phyloP scores from a whole-genome alignment of 2,329 filamentous ascomycete genomes.

The Lecanicillium sp. region DNA sequence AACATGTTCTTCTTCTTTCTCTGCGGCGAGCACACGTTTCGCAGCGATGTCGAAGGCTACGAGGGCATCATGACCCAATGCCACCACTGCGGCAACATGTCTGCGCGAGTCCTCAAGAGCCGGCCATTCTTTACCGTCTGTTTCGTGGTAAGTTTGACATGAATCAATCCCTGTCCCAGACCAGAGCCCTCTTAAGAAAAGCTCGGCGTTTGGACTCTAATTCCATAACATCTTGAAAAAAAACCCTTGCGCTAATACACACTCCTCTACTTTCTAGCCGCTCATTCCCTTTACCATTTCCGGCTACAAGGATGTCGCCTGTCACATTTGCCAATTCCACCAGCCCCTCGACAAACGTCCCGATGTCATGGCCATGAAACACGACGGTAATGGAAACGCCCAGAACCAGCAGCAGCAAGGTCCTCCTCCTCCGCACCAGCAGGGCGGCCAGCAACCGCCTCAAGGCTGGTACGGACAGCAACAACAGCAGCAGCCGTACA shows the following conservation, averaged over 20 bases:
- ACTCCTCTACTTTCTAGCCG: slow-evolving; percentile 34
- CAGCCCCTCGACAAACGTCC: slow-evolving; percentile 54
- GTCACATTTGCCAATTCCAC: slow-evolving; percentile 68
- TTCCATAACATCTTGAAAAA: too few species aligned
- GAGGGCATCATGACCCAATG: slow-evolving; percentile 54
- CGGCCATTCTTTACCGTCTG: slow-evolving; percentile 74
- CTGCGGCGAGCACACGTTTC: slow-evolving; percentile 54
- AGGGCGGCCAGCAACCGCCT: slow-evolving; percentile 20
- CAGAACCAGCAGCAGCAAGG: slow-evolving; percentile 19
- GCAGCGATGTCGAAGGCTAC: slow-evolving; percentile 51
- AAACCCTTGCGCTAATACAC: too few species aligned
- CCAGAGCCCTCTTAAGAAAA: too few species aligned
- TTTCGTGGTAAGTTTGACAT: slow-evolving; percentile 60
- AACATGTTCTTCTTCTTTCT: slow-evolving; percentile 55
- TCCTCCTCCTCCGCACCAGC: slow-evolving; percentile 10
- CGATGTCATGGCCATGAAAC: slow-evolving; percentile 46
- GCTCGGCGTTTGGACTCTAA: too few species aligned
- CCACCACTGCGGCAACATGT: slow-evolving; percentile 59
- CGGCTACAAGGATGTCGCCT: slow-evolving; percentile 61
- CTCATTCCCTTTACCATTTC: slow-evolving; percentile 62
- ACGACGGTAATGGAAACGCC: slow-evolving; percentile 18
- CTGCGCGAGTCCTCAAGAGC: slow-evolving; percentile 51
- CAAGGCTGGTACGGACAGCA: slow-evolving; percentile 23
- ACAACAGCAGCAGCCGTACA: slow-evolving; percentile 8
- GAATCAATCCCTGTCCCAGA: too few species aligned